A percentile compares a stretch with the other conserved stretches of the same genome.
Conservation (phyloP, 805 yeast species). For the Grigorovia transvaalensis region DNA sequence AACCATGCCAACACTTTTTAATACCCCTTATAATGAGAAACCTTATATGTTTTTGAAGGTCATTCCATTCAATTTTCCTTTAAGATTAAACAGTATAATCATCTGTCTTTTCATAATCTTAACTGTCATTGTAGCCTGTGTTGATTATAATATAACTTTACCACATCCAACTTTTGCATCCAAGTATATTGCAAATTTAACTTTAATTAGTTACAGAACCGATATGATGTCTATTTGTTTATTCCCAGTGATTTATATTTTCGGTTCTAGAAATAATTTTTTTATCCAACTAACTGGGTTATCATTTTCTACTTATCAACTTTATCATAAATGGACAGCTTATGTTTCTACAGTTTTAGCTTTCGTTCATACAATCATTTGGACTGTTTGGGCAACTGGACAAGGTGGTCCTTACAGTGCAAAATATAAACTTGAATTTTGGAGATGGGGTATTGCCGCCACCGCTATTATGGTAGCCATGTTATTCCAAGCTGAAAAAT, state of each 20-base stretch:
- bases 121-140: conserved; percentile 24
- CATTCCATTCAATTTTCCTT: conserved; percentile 27
- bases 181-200: conserved; percentile 28
- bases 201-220: conserved; percentile 43
- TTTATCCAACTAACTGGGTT: conserved; percentile 53
- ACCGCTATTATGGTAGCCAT: conserved; percentile 36
- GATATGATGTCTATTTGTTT: conserved; percentile 41
- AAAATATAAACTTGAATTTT: conserved; percentile 34
- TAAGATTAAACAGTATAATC: conserved; percentile 24
- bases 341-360: conserved; percentile 39
- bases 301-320: conserved; percentile 47
- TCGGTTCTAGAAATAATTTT: conserved; percentile 68
- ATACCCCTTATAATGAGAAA: conserved; percentile 11
- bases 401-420: conserved; percentile 28
- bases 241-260: conserved; percentile 50
- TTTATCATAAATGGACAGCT: conserved; percentile 59
- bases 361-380: conserved; percentile 46
- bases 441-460: conserved; percentile 40
- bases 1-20: conserved; percentile 21
- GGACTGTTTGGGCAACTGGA: conserved; percentile 38
- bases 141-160: conserved; percentile 28
- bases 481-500: conserved; percentile 38
- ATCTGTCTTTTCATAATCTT: conserved; percentile 25
- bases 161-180: conserved; percentile 31
- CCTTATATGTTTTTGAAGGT: conserved; percentile 12